These are phyloP conservation scores for Colletotrichum scovillei DNA, from an alignment of 2,329 filamentous ascomycete species.

Conservation along the genomic window DNA sequence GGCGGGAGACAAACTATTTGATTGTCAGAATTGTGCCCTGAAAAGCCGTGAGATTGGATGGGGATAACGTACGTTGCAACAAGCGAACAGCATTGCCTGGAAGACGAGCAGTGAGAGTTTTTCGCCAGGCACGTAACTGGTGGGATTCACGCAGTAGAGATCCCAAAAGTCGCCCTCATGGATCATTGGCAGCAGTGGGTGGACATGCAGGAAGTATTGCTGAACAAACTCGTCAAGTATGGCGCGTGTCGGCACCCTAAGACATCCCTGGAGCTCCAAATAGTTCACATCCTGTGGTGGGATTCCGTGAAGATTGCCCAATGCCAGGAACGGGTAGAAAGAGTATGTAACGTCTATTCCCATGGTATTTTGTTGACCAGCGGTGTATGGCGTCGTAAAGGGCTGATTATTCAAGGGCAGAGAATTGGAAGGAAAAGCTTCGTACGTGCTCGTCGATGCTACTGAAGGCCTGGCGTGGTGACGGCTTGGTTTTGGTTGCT, in stretches of 20 bases:
- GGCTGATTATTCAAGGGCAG: not conserved
- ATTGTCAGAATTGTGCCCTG: not conserved
- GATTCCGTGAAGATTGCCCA: conserved; percentile 48
- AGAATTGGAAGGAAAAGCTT: not conserved
- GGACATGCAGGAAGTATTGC: conserved; percentile 60
- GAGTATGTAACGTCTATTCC: conserved; percentile 53
- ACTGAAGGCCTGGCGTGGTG: not conserved
- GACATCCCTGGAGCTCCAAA: conserved; percentile 57
- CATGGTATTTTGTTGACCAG: conserved; percentile 42
- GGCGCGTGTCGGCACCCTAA: conserved; percentile 54
- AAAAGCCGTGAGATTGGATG: not conserved
- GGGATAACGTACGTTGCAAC: conserved; percentile 49
- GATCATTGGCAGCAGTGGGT: conserved; percentile 55
- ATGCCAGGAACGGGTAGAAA: conserved; percentile 54
- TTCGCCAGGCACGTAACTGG: conserved; percentile 36
- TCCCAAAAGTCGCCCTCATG: conserved; percentile 60
- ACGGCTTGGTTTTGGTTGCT: not conserved
- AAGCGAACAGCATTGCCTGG: conserved; percentile 58
- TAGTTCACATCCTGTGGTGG: conserved; percentile 59
- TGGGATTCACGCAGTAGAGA: conserved; percentile 47
- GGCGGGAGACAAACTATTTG: conserved; percentile 52
- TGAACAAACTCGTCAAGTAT: conserved; percentile 60
- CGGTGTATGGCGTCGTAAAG: conserved; percentile 37
- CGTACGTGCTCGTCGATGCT: conserved; percentile 23
- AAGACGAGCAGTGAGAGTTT: conserved; percentile 57